A percentile compares a stretch with the other conserved stretches of the same genome.
Evolutionary conservation across 2,329 filamentous ascomycete species (phyloP).

Genomic region (Rutstroemia sp.): DNA sequence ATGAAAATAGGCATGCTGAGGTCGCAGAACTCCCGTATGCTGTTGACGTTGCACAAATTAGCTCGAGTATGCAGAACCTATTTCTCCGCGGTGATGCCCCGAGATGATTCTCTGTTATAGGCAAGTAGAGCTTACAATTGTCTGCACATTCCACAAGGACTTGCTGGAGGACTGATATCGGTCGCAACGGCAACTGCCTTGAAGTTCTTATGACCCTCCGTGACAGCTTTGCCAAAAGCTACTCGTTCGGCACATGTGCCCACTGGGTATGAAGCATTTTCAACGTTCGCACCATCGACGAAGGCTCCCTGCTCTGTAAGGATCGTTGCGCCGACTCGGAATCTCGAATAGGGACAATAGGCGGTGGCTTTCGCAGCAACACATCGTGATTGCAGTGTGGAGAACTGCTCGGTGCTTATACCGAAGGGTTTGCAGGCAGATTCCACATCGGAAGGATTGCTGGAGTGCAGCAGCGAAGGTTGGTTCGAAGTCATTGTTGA

Average conservation of each 20-base stretch:
- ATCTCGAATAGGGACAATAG: constrained; percentile 66
- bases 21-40: constrained; percentile 69
- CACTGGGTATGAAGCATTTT: constrained; percentile 86
- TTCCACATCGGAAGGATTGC: neutral
- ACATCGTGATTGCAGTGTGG: constrained; percentile 58
- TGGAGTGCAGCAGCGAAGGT: neutral
- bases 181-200: constrained; percentile 81
- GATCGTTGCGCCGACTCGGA: constrained; percentile 80
- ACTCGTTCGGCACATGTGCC: constrained; percentile 93
- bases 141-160: constrained; percentile 92
- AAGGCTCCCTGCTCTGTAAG: constrained; percentile 49
- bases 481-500: neutral
- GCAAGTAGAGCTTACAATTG: constrained; percentile 60
- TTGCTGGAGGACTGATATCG: constrained; percentile 60
- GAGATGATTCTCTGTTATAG: neutral
- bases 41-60: constrained; percentile 26
- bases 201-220: constrained; percentile 42
- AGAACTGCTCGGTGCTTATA: constrained; percentile 58
- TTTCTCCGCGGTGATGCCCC: too few relatives aligned
- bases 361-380: constrained; percentile 67
- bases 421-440: constrained; percentile 28
- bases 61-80: too few relatives aligned
- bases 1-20: constrained; percentile 74
- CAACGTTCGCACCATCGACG: constrained; percentile 72
- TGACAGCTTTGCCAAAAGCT: constrained; percentile 75